Evolutionary conservation across 2,329 filamentous ascomycete species (phyloP).

Genomic region (Diaporthe ilicicola): DNA sequence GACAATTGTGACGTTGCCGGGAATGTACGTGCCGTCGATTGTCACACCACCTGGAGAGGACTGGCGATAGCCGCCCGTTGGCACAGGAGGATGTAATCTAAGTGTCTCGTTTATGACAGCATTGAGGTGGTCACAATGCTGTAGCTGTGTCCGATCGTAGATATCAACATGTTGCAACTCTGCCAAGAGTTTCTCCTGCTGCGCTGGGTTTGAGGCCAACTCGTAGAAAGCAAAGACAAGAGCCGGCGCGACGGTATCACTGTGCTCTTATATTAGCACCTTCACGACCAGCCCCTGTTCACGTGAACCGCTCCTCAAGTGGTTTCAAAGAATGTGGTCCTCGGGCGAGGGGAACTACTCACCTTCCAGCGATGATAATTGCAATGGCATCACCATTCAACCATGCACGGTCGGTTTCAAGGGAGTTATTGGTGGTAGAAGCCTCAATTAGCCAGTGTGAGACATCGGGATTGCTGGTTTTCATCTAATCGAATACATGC

Average conservation of each 20-base stretch:
- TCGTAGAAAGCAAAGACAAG: not conserved
- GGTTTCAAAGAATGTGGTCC: too few relatives aligned
- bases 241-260: not conserved
- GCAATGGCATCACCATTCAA: not conserved
- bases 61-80: not conserved
- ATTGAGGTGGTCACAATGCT: not conserved
- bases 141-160: not conserved
- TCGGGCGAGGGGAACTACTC: not conserved
- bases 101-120: not conserved
- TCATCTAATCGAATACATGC: not conserved
- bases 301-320: too few relatives aligned
- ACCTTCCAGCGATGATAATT: not conserved
- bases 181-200: not conserved
- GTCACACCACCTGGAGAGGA: not conserved
- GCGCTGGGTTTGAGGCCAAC: not conserved
- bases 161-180: not conserved
- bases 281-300: not conserved
- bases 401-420: not conserved
- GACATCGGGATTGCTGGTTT: not conserved
- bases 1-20: not conserved
- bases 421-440: not conserved
- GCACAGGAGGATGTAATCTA: not conserved
- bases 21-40: not conserved
- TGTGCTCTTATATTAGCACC: not conserved
- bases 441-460: not conserved